phyloP scores from a whole-genome alignment of 805 yeast genomes.

The Nakazawaea peltata region DNA sequence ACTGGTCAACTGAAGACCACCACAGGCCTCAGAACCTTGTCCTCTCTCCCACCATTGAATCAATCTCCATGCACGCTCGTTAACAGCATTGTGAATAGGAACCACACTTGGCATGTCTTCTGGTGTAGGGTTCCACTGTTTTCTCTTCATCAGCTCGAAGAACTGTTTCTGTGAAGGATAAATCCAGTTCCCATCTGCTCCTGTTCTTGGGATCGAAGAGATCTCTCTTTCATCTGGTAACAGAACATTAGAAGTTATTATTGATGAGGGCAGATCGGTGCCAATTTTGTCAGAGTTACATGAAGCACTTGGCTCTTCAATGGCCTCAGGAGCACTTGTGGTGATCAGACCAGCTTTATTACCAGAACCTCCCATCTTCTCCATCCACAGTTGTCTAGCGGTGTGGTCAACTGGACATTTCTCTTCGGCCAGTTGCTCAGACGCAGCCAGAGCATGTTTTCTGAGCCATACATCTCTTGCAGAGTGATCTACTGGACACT shows the following conservation, averaged over 20 bases:
- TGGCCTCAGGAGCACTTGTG: conserved; percentile 26
- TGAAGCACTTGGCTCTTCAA: conserved; percentile 23
- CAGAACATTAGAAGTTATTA: conserved; percentile 25
- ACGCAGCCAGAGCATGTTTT: not conserved
- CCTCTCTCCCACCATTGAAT: conserved; percentile 75
- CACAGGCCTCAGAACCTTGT: conserved; percentile 56
- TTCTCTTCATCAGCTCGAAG: conserved; percentile 88
- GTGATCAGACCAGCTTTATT: conserved; percentile 10
- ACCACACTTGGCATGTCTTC: conserved; percentile 84
- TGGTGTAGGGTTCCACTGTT: conserved; percentile 78
- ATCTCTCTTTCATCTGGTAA: conserved; percentile 71
- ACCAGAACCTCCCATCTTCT: conserved; percentile 6
- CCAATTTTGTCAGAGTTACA: conserved; percentile 41
- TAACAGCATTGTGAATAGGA: conserved; percentile 90
- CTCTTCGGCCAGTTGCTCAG: not conserved
- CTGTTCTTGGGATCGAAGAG: conserved; percentile 79
- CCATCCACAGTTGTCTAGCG: conserved; percentile 53
- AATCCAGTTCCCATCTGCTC: conserved; percentile 67
- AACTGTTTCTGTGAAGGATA: conserved; percentile 96
- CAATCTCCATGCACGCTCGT: conserved; percentile 87
- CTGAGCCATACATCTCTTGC: conserved; percentile 50
- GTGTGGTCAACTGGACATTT: conserved; percentile 65
- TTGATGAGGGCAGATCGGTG: conserved; percentile 20
- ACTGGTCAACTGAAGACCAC: conserved; percentile 77
- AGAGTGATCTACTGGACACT: conserved; percentile 63